Evolutionary conservation across 441 rosid species (phyloP), one percentile per base, ranked within the genome.

Genomic region (Erodium trifolium): DNA sequence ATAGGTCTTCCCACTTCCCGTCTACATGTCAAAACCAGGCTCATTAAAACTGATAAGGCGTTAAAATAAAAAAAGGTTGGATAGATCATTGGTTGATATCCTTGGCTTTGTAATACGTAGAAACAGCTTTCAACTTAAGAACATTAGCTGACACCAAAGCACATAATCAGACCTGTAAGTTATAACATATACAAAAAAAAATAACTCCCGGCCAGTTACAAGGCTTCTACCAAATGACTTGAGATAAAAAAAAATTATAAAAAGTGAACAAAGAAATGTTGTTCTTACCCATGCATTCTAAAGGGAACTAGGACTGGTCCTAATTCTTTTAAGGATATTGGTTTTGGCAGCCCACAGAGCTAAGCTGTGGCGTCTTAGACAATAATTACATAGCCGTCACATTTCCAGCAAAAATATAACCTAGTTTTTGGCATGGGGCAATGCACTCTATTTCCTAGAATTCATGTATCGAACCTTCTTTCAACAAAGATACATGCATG

Each of bases 1-100:
- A 76, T 86, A 80, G 14, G 97, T 91, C 88, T 95, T 95, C 31
- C 99, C 99, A 73, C 99, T 92, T 74, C 97, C 97, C 67, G 98
- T 95, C 97, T 95, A 88, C 81, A 82, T 34, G 19, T 35, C 34
- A 78, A 81, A 79, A 68, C 31, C 12, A 41, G 7, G 45, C 45
- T 67, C 63, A 39, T 72, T 45, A 65, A 69, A 63, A 2, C 10
- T 27, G 0, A 29, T 67, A 39, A 0, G 3, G 47, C 51, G 13
- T 63, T 19, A 39, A 18, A 66, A 45, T 51, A 31, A 5, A 37
- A 18, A 57, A 59, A 18, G 34, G 34, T 4, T n/a, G 35, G 12
- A 35, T 59, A 68, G 34, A 5, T 63, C 64, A 17, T 63, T 65
- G 31, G 47, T 43, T 72, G 3, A 59, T 8, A 65, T 31, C 59